Conservation (phyloP, 768 basidiomycete species). For the Podaxis rugospora region DNA sequence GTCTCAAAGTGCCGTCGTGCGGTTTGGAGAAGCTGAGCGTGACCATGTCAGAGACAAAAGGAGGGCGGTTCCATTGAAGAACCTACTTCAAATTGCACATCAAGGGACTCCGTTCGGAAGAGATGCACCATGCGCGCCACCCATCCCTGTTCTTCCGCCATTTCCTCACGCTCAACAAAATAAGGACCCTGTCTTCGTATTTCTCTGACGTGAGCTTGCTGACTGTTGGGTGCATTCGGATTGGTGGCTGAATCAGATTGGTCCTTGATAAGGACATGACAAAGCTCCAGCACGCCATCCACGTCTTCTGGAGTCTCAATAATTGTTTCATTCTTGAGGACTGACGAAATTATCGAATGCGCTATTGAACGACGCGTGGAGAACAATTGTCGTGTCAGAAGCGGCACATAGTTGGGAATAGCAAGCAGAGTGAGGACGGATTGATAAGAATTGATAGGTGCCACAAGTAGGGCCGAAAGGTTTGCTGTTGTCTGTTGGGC, state of each 20-base stretch:
- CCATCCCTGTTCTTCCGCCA: slow-evolving; percentile 99
- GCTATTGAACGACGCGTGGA: slow-evolving; percentile 88
- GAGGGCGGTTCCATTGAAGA: not conserved
- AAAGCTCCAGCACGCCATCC: slow-evolving; percentile 87
- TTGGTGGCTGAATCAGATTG: slow-evolving; percentile 49
- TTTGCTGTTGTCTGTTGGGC: slow-evolving; percentile 83
- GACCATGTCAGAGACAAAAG: not conserved
- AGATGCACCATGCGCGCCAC: slow-evolving; percentile 97
- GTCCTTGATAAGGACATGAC: slow-evolving; percentile 89
- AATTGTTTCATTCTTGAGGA: slow-evolving; percentile 95
- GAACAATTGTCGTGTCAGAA: slow-evolving; percentile 84
- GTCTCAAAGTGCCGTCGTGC: slow-evolving; percentile 87
- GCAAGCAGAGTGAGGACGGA: slow-evolving; percentile 97
- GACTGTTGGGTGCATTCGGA: slow-evolving; percentile 24
- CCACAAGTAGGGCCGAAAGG: slow-evolving; percentile 86
- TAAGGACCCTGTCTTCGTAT: slow-evolving; percentile 56
- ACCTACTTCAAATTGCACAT: slow-evolving; percentile 84
- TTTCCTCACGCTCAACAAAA: slow-evolving; percentile 75
- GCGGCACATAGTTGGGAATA: slow-evolving; percentile 82
- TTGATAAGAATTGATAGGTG: slow-evolving; percentile 95
- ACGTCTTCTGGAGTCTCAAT: slow-evolving; percentile 95
- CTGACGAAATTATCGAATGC: slow-evolving; percentile 90
- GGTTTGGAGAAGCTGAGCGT: slow-evolving; percentile 74
- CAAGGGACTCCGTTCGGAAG: slow-evolving; percentile 83
- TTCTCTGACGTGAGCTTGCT: slow-evolving; percentile 35